Base-by-base conservation (phyloP, 139 green algal species). In the Dunaliella sp. region DNA sequence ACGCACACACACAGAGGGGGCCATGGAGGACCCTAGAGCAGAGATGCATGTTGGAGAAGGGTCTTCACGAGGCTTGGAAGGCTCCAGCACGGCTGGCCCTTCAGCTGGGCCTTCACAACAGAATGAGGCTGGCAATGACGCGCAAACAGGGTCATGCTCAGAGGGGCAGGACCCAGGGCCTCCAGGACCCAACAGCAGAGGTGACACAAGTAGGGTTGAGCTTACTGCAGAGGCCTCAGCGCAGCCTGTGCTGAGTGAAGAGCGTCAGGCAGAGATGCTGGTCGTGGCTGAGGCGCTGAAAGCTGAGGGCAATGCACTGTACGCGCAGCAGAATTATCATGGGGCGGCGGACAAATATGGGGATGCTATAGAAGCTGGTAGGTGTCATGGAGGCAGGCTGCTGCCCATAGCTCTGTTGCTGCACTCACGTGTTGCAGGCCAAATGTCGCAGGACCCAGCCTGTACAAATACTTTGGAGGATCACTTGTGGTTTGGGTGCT, bases 281-380 rank as follows among this genome's bases (percentile, higher is more conserved):
- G 88, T 78, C 0, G 21, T 48, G 32, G 91, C 93, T 26, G 93
- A 97, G 58, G 88, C 33, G 0, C 72, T 95, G 1, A 97, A 96
- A 81, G 48, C 83, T 32, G 90, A 94, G n/a, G 94, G 94, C 38
- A 97, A 97, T 77, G 80, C 88, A 25, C 80, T 92, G 37, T 97
- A 92, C 79, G 88, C 74, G 0, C 31, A 77, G 7, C 88, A 87
- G 0, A 77, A 88, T 33, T 97, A 94, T 74, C 83, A 90, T 0
- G 91, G 90, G 2, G 95, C 94, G 75, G 81, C 92, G 77, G 84
- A 86, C 0, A 90, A 92, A 57, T 97, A 96, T 77, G 82, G 88
- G 0, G 89, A 91, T 3, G 95, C 93, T 0, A 65, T 96, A 22
- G 85, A 90, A 21, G 38, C 86, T 88, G 38, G 80, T 82, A 31